Evolutionary conservation across 2,329 filamentous ascomycete genomes (phyloP), one percentile per base, ranked within the genome.

Genomic region (Ascochyta rabiei): DNA sequence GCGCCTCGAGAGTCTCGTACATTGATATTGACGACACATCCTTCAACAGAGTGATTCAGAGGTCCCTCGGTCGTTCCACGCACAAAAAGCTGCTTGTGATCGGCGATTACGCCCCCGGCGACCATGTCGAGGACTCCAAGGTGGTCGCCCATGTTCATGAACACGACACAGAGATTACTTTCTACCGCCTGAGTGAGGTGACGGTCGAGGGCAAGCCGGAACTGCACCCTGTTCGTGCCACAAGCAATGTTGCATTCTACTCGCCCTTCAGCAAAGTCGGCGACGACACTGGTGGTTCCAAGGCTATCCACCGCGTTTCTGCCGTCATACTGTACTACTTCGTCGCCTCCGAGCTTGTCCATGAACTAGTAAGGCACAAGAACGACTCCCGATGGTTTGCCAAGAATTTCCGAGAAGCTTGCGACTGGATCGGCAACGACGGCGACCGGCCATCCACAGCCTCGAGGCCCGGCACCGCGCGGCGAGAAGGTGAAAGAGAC

Each of bases 71-170:
- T 23, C 67, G 67, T 47, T 68, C 67, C 18, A 51, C 62, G 12
- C 67, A 69, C 58, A 68, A 68, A 34, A 65, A 67, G 38, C 52
- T 69, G 16, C 67, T 69, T 35, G 60, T 67, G 37, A 67, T 69
- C 34, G 67, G 67, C 40, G 64, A 60, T n/a, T 69, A 69, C 54
- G 63, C 66, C 13, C 67, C 67, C 42, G 67, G 67, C 24, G 50
- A 64, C 26, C 61, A 62, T 4, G 56, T 60, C 48, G 61, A 64
- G 26, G 64, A 66, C 9, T 62, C 61, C 39, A 60, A 64, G 23
- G 67, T 69, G 23, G 62, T 61, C 12, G 67, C 67, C 10, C 67
- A 69, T 42, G 63, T 69, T 37, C 67, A 69, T 56, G 53, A 61
- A 23, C 61, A 69, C 47, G 62, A 66, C 39, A 65, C 67, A 23